Conservation (phyloP, 192 early-diverging fungal species). For the Backusella parvicylindrica region DNA sequence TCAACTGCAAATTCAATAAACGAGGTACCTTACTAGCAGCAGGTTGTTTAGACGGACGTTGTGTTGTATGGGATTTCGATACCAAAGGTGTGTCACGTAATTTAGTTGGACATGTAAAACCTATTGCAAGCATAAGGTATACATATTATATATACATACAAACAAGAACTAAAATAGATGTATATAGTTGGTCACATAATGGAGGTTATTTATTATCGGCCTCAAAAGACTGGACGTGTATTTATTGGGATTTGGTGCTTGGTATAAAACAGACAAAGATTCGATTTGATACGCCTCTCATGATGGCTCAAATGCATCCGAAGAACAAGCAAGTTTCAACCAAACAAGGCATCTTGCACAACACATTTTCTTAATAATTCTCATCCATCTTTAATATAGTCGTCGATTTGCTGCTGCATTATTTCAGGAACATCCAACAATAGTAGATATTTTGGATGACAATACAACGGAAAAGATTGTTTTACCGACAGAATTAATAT, state of each 20-base stretch:
- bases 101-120: slow-evolving; percentile 72
- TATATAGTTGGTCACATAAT: slow-evolving; percentile 73
- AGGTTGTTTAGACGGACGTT: slow-evolving; percentile 75
- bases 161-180: slow-evolving; percentile 4
- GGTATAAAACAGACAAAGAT: slow-evolving; percentile 52
- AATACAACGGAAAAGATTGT: slow-evolving; percentile 9
- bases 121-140: slow-evolving; percentile 77
- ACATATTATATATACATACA: not conserved
- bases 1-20: slow-evolving; percentile 73
- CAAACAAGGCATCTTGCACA: too few relatives aligned
- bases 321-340: slow-evolving; percentile 57
- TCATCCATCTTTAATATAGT: too few relatives aligned
- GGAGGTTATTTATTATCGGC: slow-evolving; percentile 77
- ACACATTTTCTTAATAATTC: too few relatives aligned
- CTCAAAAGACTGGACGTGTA: slow-evolving; percentile 78
- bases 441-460: slow-evolving; percentile 43
- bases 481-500: slow-evolving; percentile 14
- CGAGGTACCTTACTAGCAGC: slow-evolving; percentile 79
- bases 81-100: slow-evolving; percentile 70
- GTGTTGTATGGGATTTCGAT: slow-evolving; percentile 87
- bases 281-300: slow-evolving; percentile 66
- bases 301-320: slow-evolving; percentile 77
- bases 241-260: slow-evolving; percentile 81
- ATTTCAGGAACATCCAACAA: slow-evolving; percentile 41
- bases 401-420: slow-evolving; percentile 48